Conservation (phyloP, 108 stramenopile genomes). For the Conticribra weissflogii region DNA sequence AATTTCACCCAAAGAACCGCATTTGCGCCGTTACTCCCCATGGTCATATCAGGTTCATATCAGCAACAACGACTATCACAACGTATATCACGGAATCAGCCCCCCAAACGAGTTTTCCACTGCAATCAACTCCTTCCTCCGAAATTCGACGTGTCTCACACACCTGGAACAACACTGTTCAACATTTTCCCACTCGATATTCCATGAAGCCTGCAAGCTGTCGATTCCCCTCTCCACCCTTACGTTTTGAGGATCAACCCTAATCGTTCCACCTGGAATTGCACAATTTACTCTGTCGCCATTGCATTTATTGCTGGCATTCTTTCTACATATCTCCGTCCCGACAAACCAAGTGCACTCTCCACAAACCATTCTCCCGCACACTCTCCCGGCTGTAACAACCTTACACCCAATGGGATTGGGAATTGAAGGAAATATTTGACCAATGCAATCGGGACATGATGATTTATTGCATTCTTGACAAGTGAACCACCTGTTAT, state of each 20-base stretch:
- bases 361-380: slow-evolving; percentile 5
- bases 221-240: background rate
- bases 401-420: slow-evolving; percentile 2
- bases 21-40: too few species aligned
- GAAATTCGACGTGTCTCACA: background rate
- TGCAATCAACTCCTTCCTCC: slow-evolving; percentile 6
- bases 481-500: slow-evolving; percentile 38
- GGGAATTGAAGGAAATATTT: slow-evolving; percentile 9
- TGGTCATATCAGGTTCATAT: background rate
- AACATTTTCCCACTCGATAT: slow-evolving; percentile 6
- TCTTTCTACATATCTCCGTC: background rate
- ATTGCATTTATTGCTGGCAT: background rate
- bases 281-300: background rate
- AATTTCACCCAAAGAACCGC: background rate
- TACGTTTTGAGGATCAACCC: background rate
- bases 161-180: slow-evolving; percentile 15
- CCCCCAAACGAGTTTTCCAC: slow-evolving; percentile 23
- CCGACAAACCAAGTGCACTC: slow-evolving; percentile 20
- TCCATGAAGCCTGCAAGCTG: background rate
- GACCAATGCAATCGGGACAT: slow-evolving; percentile 25
- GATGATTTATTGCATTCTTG: slow-evolving; percentile 40
- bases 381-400: slow-evolving; percentile 15
- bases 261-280: background rate
- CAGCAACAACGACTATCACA: background rate
- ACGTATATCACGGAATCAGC: slow-evolving; percentile 9